Percentiles rank a stretch among this genome's conserved stretches.
These are phyloP conservation scores for Paramecium octaurelia DNA, from an alignment of 73 alveolate species.

Conservation along the genomic window DNA sequence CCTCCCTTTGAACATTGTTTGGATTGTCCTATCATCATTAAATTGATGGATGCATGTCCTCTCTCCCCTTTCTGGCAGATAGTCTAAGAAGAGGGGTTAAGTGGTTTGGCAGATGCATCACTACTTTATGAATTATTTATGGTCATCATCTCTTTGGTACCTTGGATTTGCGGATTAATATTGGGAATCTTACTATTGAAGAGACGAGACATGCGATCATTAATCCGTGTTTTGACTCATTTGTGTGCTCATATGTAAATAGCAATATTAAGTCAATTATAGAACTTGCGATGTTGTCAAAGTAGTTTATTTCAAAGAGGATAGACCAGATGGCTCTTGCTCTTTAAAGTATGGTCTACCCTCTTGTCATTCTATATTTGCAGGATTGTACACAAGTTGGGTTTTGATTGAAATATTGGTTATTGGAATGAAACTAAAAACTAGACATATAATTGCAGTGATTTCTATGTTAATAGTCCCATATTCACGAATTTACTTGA, in stretches of 20 bases:
- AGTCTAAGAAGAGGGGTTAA: neutral
- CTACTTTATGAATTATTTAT: neutral
- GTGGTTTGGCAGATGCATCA: neutral
- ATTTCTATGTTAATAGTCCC: neutral
- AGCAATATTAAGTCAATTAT: neutral
- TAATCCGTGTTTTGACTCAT: neutral
- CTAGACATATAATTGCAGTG: neutral
- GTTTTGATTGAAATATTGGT: slow-evolving; percentile 13
- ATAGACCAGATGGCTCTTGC: slow-evolving; percentile 47
- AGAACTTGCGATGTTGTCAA: slow-evolving; percentile 42
- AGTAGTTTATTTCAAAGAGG: slow-evolving; percentile 33
- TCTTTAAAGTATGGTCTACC: slow-evolving; percentile 36
- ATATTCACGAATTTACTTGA: neutral
- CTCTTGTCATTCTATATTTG: slow-evolving; percentile 48
- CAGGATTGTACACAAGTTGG: slow-evolving; percentile 41
- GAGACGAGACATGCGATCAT: neutral
- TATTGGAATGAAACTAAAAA: neutral
- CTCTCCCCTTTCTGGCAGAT: neutral
- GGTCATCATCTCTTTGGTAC: neutral
- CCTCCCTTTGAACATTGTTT: slow-evolving; percentile 35
- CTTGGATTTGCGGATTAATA: neutral
- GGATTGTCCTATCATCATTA: neutral
- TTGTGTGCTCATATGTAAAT: slow-evolving; percentile 14
- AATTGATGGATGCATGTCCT: slow-evolving; percentile 45
- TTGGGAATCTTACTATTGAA: neutral